Percentiles rank a stretch among this genome's conserved stretches.
These are phyloP conservation scores for Tetrastigma voinierianum DNA, from an alignment of 164 flowering plant species.

Conservation along the genomic window DNA sequence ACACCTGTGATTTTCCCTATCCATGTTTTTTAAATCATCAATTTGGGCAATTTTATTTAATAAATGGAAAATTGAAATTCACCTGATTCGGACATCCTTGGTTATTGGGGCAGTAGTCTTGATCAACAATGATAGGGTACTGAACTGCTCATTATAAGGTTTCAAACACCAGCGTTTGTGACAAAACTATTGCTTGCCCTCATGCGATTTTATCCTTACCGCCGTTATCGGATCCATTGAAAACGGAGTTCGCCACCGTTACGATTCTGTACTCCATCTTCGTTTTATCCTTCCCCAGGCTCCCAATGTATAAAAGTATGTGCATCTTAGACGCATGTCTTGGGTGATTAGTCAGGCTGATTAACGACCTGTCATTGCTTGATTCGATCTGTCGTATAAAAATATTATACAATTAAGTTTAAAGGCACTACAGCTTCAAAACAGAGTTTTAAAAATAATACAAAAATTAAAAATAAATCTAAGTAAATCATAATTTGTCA, in stretches of 20 bases:
- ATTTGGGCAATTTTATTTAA: no score
- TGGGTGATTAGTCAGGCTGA: no score
- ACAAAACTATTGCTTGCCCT: conserved; percentile 41
- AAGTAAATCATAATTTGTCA: no score
- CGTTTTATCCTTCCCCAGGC: conserved; percentile 31
- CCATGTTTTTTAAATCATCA: no score
- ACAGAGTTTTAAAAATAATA: no score
- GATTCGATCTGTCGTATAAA: no score
- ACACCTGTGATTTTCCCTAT: no score
- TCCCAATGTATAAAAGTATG: conserved; percentile 33
- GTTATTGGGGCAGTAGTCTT: conserved; percentile 37
- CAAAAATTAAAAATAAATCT: no score
- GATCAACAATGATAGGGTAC: conserved; percentile 41
- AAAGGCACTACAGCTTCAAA: no score
- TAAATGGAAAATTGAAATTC: neutral
- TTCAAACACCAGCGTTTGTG: conserved; percentile 17
- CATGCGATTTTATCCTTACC: conserved; percentile 46
- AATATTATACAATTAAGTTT: no score
- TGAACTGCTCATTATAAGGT: conserved; percentile 26
- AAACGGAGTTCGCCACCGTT: conserved; percentile 22
- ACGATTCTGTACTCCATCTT: conserved; percentile 43
- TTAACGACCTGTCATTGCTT: no score
- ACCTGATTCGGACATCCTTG: conserved; percentile 40
- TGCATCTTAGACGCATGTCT: neutral
- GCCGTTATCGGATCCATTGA: conserved; percentile 41